phyloP scores from a whole-genome alignment of 495 filamentous ascomycete genomes.

The Daldinia caldariorum region DNA sequence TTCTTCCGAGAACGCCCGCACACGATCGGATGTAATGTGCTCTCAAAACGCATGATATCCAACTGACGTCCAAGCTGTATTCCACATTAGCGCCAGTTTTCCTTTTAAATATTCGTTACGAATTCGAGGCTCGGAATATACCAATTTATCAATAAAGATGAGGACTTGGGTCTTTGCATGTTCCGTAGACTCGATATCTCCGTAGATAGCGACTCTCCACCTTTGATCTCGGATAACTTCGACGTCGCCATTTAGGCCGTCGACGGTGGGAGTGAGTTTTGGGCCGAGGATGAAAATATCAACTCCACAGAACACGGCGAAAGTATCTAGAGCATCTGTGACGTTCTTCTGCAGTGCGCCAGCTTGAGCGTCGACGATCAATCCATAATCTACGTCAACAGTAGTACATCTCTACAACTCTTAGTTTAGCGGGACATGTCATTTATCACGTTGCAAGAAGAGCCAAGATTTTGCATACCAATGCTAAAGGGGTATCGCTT shows the following conservation, averaged over 20 bases:
- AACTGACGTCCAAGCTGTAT: slow-evolving; percentile 84
- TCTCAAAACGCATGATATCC: slow-evolving; percentile 82
- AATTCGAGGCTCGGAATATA: slow-evolving; percentile 59
- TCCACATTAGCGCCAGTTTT: slow-evolving; percentile 37
- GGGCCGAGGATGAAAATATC: slow-evolving; percentile 95
- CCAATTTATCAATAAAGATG: slow-evolving; percentile 97
- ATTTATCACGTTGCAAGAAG: slow-evolving; percentile 19
- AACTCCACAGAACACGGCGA: slow-evolving; percentile 86
- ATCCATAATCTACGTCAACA: slow-evolving; percentile 88
- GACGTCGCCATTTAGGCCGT: slow-evolving; percentile 65
- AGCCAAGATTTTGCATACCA: slow-evolving; percentile 68
- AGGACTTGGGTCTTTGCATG: slow-evolving; percentile 95
- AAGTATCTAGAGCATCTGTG: slow-evolving; percentile 82
- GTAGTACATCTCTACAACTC: slow-evolving; percentile 80
- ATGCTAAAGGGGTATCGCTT: slow-evolving; percentile 84
- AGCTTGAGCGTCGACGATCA: slow-evolving; percentile 82
- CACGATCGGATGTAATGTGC: slow-evolving; percentile 86
- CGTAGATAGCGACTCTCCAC: slow-evolving; percentile 91
- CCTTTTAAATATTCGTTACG: neutral
- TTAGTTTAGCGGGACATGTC: slow-evolving; percentile 42
- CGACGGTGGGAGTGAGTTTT: slow-evolving; percentile 74
- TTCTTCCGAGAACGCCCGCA: slow-evolving; percentile 94
- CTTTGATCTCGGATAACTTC: slow-evolving; percentile 72
- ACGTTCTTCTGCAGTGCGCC: slow-evolving; percentile 69
- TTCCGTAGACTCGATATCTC: slow-evolving; percentile 93